Percentiles rank a stretch among this genome's conserved stretches.
Conservation (phyloP, 1,284 basidiomycete genomes). For the Phylloboletellus chloephorus region DNA sequence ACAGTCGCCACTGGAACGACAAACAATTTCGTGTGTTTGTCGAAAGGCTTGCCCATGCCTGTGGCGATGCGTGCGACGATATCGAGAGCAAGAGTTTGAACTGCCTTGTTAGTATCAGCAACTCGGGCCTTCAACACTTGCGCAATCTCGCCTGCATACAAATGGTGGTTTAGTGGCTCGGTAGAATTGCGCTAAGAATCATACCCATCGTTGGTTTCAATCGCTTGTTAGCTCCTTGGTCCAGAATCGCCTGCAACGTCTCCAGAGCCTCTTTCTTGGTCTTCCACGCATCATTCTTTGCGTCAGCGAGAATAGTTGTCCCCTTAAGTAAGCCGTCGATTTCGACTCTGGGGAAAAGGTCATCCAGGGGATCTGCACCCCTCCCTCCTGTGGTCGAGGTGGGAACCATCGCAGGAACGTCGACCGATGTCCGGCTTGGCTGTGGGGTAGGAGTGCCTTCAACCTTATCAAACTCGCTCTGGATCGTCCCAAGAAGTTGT, state of each 20-base stretch:
- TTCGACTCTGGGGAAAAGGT: conserved; percentile 93
- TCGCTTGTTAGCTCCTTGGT: conserved; percentile 88
- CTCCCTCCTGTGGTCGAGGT: conserved; percentile 39
- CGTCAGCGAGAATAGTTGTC: conserved; percentile 78
- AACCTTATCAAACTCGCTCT: conserved; percentile 92
- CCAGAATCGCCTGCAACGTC: conserved; percentile 74
- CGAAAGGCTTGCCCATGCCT: conserved; percentile 94
- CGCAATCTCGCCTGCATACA: conserved; percentile 74
- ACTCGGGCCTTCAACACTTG: conserved; percentile 86
- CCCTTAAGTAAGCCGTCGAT: conserved; percentile 83
- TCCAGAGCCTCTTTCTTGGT: conserved; percentile 95
- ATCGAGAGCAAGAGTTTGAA: conserved; percentile 87
- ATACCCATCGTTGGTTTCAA: conserved; percentile 87
- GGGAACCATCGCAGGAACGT: conserved; percentile 53
- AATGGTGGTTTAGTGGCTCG: conserved; percentile 8
- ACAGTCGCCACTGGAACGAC: conserved; percentile 77
- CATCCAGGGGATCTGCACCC: conserved; percentile 75
- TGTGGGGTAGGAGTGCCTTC: conserved; percentile 76
- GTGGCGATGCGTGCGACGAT: conserved; percentile 85
- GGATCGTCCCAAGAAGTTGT: conserved; percentile 88
- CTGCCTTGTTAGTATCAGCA: conserved; percentile 90
- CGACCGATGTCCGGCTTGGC: conserved; percentile 72
- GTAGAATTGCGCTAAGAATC: conserved; percentile 20
- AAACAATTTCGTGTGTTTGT: conserved; percentile 80
- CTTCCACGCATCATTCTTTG: conserved; percentile 95